Percentiles rank a stretch among this genome's conserved stretches.
Conservation (phyloP, 208 protist genomes). For the Naegleria fowleri region DNA sequence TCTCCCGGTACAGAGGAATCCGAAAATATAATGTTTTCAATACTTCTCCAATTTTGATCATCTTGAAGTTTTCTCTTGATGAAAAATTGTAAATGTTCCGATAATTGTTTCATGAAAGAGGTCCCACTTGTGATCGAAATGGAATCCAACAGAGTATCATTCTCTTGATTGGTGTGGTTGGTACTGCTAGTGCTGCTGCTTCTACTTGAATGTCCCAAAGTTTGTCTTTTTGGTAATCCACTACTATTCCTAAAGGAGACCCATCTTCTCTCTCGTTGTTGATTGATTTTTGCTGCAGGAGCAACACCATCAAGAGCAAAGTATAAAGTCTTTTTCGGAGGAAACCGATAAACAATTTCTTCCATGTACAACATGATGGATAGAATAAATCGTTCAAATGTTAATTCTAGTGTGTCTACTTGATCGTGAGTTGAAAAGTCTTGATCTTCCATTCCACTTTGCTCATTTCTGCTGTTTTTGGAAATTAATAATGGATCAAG, state of each 20-base stretch:
- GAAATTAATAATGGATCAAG: constrained; percentile 60
- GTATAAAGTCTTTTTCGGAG: constrained; percentile 89
- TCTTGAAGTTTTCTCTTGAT: constrained; percentile 25
- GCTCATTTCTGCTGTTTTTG: no score
- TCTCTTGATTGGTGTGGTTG: neutral
- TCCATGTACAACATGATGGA: constrained; percentile 67
- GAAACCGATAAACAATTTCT: constrained; percentile 69
- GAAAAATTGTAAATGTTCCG: constrained; percentile 35
- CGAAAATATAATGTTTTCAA: constrained; percentile 78
- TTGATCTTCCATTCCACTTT: no score
- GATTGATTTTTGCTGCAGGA: constrained; percentile 96
- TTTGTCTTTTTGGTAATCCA: neutral
- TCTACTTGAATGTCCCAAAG: neutral
- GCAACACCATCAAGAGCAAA: constrained; percentile 92
- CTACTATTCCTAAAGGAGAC: neutral
- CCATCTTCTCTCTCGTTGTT: constrained; percentile 91
- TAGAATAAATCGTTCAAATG: constrained; percentile 45
- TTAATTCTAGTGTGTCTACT: neutral
- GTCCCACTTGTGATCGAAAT: constrained; percentile 91
- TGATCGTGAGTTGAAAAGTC: neutral
- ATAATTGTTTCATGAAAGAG: constrained; percentile 73
- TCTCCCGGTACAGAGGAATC: constrained; percentile 92
- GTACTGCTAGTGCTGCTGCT: neutral
- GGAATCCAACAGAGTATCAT: constrained; percentile 61
- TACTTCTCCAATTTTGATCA: constrained; percentile 16